phyloP scores from a whole-genome alignment of 2,329 filamentous ascomycete genomes.

The Cladosporium sp. region DNA sequence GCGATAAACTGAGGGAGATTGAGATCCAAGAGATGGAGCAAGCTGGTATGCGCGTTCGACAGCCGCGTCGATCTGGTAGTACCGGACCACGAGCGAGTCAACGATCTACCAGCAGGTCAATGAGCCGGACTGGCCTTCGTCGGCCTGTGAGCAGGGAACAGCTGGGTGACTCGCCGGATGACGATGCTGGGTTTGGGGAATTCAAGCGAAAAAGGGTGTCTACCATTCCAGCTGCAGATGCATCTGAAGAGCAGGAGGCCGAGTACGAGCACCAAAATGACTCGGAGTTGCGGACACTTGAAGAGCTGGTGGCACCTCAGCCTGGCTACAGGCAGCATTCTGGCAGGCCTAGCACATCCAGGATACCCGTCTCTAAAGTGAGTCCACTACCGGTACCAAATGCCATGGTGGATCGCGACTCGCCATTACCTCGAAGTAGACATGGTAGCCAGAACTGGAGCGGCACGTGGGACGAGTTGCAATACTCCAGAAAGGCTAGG shows the following conservation, averaged over 20 bases:
- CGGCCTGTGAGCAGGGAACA: slow-evolving; percentile 23
- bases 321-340: slow-evolving; percentile 44
- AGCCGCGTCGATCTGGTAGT: slow-evolving; percentile 49
- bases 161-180: slow-evolving; percentile 17
- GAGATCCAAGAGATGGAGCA: slow-evolving; percentile 77
- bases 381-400: slow-evolving; percentile 73
- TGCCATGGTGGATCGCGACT: slow-evolving; percentile 70
- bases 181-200: slow-evolving; percentile 18
- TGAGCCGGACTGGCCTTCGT: slow-evolving; percentile 24
- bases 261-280: slow-evolving; percentile 44
- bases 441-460: slow-evolving; percentile 54
- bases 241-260: slow-evolving; percentile 33
- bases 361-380: slow-evolving; percentile 79
- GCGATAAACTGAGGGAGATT: slow-evolving; percentile 77
- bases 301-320: slow-evolving; percentile 64
- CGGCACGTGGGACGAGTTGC: slow-evolving; percentile 46
- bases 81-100: slow-evolving; percentile 40
- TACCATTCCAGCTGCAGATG: slow-evolving; percentile 34
- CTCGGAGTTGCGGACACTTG: slow-evolving; percentile 72
- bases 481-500: slow-evolving; percentile 51
- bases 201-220: slow-evolving; percentile 23
- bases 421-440: slow-evolving; percentile 58
- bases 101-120: slow-evolving; percentile 26
- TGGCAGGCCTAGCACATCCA: slow-evolving; percentile 56
- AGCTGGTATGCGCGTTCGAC: slow-evolving; percentile 62